These are phyloP conservation scores for Symbiodinium pilosum DNA, from an alignment of 73 alveolate genomes.

Conservation along the genomic window DNA sequence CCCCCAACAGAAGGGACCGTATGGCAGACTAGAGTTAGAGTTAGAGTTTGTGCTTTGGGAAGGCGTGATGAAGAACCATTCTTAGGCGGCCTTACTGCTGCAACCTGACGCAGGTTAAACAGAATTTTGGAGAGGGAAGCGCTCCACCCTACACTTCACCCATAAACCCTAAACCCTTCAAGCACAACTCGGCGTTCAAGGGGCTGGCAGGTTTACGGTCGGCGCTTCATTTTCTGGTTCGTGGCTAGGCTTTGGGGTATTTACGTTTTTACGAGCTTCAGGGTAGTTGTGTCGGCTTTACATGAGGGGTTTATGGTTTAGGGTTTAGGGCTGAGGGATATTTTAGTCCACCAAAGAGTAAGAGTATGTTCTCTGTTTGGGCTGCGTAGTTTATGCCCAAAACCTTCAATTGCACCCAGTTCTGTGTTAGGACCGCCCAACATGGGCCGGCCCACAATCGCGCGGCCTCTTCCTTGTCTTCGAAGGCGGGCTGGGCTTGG, in stretches of 20 bases:
- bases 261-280: background rate
- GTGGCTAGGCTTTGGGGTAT: background rate
- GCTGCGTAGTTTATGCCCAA: background rate
- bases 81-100: no score
- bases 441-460: background rate
- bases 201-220: no score
- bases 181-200: no score
- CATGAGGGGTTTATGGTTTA: background rate
- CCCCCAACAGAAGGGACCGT: no score
- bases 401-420: background rate
- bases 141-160: no score
- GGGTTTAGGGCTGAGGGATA: background rate
- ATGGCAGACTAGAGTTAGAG: no score
- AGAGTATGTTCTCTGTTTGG: background rate
- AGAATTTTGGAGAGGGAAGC: no score
- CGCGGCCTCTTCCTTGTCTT: constrained; percentile 97
- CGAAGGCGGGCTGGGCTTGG: constrained; percentile 95
- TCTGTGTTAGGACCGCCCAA: constrained; percentile 27
- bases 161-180: no score
- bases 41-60: no score
- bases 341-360: background rate
- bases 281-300: background rate
- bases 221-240: no score
- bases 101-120: no score
- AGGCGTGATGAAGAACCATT: no score